A percentile compares a stretch with the other conserved stretches of the same genome.
These are phyloP conservation scores for Ogataea hybrid DNA, from an alignment of 1,139 yeast species.

Conservation along the genomic window DNA sequence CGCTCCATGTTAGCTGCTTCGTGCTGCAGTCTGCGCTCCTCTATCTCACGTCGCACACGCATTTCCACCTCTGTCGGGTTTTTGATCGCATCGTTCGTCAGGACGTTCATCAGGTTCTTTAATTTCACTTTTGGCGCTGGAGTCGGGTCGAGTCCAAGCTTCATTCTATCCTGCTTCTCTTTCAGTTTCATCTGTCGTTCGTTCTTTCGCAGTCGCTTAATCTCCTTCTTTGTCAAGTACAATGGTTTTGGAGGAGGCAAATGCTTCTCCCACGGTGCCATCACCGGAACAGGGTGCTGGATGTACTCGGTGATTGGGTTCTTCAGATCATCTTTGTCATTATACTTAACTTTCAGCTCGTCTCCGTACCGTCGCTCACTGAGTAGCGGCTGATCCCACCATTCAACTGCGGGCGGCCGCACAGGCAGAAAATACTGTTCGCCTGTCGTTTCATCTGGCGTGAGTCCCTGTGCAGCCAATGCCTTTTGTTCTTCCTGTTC, in stretches of 20 bases:
- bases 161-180: slow-evolving; percentile 74
- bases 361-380: slow-evolving; percentile 34
- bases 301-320: slow-evolving; percentile 60
- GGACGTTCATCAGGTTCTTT: slow-evolving; percentile 78
- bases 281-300: slow-evolving; percentile 77
- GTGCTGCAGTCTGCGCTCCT: slow-evolving; percentile 61
- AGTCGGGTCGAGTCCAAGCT: slow-evolving; percentile 79
- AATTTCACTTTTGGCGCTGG: slow-evolving; percentile 88
- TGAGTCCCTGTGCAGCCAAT: slow-evolving; percentile 41
- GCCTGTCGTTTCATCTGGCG: slow-evolving; percentile 46
- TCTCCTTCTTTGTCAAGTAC: slow-evolving; percentile 73
- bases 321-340: slow-evolving; percentile 36
- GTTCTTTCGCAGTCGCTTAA: slow-evolving; percentile 70
- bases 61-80: slow-evolving; percentile 90
- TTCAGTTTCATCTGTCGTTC: slow-evolving; percentile 62
- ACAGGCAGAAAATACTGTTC: slow-evolving; percentile 49
- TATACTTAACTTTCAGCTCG: slow-evolving; percentile 24
- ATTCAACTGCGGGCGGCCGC: slow-evolving; percentile 63
- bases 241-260: slow-evolving; percentile 44
- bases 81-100: slow-evolving; percentile 80
- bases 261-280: slow-evolving; percentile 55
- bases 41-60: slow-evolving; percentile 67
- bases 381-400: slow-evolving; percentile 75
- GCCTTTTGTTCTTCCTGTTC: slow-evolving; percentile 30
- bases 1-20: slow-evolving; percentile 59